Evolutionary conservation across 139 green algal species (phyloP).

Genomic region (Spirogloea muscicola): DNA sequence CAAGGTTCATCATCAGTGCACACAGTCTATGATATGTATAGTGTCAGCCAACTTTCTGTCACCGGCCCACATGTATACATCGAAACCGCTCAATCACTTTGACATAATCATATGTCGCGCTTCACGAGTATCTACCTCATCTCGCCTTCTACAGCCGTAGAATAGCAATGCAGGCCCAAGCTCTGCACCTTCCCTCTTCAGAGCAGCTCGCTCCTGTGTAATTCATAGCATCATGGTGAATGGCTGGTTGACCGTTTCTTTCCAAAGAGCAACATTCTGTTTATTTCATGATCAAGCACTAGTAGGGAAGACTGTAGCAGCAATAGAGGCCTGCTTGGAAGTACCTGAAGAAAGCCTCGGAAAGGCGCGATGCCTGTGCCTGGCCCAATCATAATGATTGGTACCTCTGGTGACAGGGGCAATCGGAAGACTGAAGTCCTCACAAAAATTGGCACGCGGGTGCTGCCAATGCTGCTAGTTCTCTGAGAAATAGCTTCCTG

Average conservation of each 20-base stretch:
- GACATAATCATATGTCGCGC: neutral
- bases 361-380: constrained; percentile 96
- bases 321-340: neutral
- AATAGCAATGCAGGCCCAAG: constrained; percentile 42
- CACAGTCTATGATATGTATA: neutral
- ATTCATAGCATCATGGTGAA: too few relatives aligned
- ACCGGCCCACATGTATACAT: neutral
- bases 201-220: constrained; percentile 61
- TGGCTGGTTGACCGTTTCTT: neutral
- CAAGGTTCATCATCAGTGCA: neutral
- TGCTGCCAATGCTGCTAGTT: too few relatives aligned
- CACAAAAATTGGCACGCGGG: constrained; percentile 74
- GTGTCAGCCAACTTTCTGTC: neutral
- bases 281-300: neutral
- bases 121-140: constrained; percentile 3
- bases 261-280: neutral
- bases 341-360: constrained; percentile 87
- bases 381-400: constrained; percentile 93
- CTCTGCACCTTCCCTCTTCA: constrained; percentile 26
- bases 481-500: too few relatives aligned
- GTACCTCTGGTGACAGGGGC: constrained; percentile 59
- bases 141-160: constrained; percentile 38
- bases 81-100: neutral
- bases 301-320: neutral
- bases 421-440: constrained; percentile 83